Evolutionary conservation across 2,329 filamentous ascomycete genomes (phyloP), one percentile per base, ranked within the genome.

Genomic region (Colletotrichum chrysophilum): DNA sequence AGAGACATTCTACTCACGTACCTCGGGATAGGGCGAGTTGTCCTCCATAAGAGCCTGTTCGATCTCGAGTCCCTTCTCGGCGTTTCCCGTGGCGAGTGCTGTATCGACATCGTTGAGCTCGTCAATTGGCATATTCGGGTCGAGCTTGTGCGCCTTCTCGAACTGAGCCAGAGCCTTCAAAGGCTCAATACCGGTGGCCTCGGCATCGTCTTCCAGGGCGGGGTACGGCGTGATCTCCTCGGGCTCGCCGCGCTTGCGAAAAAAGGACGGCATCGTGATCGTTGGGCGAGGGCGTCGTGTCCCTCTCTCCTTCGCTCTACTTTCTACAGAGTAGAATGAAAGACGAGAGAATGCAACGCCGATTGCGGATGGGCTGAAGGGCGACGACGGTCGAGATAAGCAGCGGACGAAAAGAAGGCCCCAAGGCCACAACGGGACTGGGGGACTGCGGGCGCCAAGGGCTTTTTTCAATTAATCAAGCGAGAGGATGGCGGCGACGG

Each of bases 21-120:
- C 91, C 84, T 93, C 92, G 48, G 91, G 91, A 80, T 93, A 94
- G 4, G 92, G 92, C 64, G 92, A 93, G 81, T 93, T 91, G 73
- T 93, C 91, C 80, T 93, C 88, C 79, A 92, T 86, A 74, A 90
- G 83, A 62, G 90, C 89, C 78, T 90, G 88, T 79, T 92, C 90
- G 78, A 93, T 88, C 75, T 89, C 87, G 66, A 90, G 83, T 70
- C 89, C 90, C 81, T 90, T 89, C 78, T 89, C 89, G 77, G 88
- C 86, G 82, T 92, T 89, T 74, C 88, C 86, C 3, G 87, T 88
- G 56, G 87, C 84, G 61, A 92, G 86, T 32, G 88, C 91, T 60
- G 89, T 87, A 74, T 93, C 90, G 76, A 93, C 87, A 82, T 92
- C 90, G 76, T 91, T 89, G 67, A 91, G 84, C 64, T 93, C 88